Conservation (phyloP, 2,329 filamentous ascomycete genomes). For the Cordyceps cateniannulata region DNA sequence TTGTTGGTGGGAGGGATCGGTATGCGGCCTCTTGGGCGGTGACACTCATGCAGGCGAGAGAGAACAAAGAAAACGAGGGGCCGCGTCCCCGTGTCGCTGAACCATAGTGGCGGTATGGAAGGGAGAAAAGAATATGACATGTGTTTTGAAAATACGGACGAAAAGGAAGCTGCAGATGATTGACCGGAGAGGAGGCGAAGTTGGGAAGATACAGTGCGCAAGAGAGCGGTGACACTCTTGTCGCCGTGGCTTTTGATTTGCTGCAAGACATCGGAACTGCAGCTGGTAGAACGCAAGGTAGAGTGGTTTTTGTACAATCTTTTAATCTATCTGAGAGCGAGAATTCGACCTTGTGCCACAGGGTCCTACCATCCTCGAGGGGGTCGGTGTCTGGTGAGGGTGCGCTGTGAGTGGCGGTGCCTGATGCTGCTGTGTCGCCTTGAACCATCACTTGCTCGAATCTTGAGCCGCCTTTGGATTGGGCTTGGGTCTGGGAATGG, state of each 20-base stretch:
- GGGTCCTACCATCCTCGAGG: background rate
- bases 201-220: background rate
- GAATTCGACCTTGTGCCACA: background rate
- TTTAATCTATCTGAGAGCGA: conserved; percentile 7
- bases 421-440: background rate
- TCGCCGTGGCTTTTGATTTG: background rate
- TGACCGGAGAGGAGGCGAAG: too few species aligned
- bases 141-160: background rate
- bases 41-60: background rate
- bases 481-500: too few species aligned
- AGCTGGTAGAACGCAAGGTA: background rate
- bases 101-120: background rate
- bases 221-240: background rate
- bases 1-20: background rate
- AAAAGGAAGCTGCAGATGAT: background rate
- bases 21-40: background rate
- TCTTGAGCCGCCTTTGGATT: background rate
- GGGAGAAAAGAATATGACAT: background rate
- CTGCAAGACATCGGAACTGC: background rate
- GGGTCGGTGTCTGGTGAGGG: background rate
- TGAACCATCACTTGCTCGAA: background rate
- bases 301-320: background rate
- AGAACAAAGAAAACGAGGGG: background rate
- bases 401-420: background rate
- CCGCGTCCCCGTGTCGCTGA: background rate